Conservation (phyloP, 2,329 filamentous ascomycete genomes). For the Pseudonectria foliicola region DNA sequence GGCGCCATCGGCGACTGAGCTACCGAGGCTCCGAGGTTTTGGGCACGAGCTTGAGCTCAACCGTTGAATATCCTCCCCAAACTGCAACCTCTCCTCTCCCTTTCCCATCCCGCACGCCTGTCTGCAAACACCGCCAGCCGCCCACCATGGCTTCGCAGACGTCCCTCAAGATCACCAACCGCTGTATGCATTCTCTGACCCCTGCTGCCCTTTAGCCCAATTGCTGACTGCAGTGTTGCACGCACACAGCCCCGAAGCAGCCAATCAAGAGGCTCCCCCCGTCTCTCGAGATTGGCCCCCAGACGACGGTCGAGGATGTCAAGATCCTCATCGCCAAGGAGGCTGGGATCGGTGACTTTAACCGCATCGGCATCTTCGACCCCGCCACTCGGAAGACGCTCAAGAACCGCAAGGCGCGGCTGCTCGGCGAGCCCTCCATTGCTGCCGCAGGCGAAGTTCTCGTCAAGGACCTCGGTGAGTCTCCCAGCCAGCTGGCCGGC, state of each 20-base stretch:
- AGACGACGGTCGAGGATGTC: conserved; percentile 53
- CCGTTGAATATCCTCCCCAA: too few relatives aligned
- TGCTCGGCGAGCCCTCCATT: conserved; percentile 43
- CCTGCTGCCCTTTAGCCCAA: neutral
- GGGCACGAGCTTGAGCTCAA: too few relatives aligned
- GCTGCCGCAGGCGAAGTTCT: conserved; percentile 53
- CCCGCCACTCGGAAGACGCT: conserved; percentile 54
- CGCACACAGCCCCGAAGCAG: conserved; percentile 35
- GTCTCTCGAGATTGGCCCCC: conserved; percentile 39
- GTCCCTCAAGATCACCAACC: conserved; percentile 36
- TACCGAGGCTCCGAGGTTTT: too few relatives aligned
- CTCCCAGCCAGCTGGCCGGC: neutral
- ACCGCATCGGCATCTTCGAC: conserved; percentile 57
- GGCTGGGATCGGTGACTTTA: conserved; percentile 46
- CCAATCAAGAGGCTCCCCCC: conserved; percentile 48
- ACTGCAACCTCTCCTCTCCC: neutral
- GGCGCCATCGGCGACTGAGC: too few relatives aligned
- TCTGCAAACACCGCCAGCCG: conserved; percentile 3
- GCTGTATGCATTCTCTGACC: conserved; percentile 22
- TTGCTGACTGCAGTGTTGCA: conserved; percentile 1
- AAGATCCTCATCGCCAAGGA: conserved; percentile 49
- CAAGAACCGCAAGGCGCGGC: conserved; percentile 51
- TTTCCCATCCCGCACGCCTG: conserved; percentile 1
- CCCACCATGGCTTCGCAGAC: conserved; percentile 25
- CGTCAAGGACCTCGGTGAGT: conserved; percentile 86